Evolutionary conservation across 2,329 filamentous ascomycete species (phyloP), one percentile per base, ranked within the genome.

Genomic region (Colletotrichum costaricense): DNA sequence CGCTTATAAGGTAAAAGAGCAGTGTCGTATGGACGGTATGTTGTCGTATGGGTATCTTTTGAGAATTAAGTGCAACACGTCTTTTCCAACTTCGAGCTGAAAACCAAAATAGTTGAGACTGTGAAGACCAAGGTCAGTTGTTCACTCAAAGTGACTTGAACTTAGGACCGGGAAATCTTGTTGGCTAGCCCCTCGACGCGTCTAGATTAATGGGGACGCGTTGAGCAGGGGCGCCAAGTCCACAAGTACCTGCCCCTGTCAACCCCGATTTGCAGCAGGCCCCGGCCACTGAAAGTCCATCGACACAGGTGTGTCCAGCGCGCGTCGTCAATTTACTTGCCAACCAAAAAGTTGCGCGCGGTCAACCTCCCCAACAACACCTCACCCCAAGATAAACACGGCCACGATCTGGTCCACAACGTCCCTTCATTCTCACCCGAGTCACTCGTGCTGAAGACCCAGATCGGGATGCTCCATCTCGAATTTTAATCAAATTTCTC

Each of bases 161-260:
- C 28, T 33, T 5, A 16, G 30, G 8, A 30, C 6, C 24, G 64
- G 42, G 56, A 57, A 58, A 24, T 16, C 52, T 58, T 42, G 11
- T 26, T 56, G 46, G 57, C 57, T 22, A 49, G 52, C 63, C 73
- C 74, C 77, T 77, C 75, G 76, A 78, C 77, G 77, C 77, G 77
- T 78, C 70, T 26, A 35, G 26, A 60, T 60, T 19, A 49, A 56
- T 55, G 55, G 71, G 70, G 76, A 76, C 76, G 76, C 76, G 76
- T 76, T 59, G 38, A 28, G 55, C 14, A 14, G 42, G 69, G 59
- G 59, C 57, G 42, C 67, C 46, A 22, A 2, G 28, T 38, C 59
- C 56, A 70, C 67, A 57, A 28, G 60, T 46, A 33, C 67, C 55
- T 24, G 22, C 38, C 49, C 70, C 67, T 57, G 33, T 33, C 42